A percentile compares a stretch with the other conserved stretches of the same genome.
Evolutionary conservation across 176 grass and related monocot species (phyloP).

Genomic region (Eragrostis nindensis): DNA sequence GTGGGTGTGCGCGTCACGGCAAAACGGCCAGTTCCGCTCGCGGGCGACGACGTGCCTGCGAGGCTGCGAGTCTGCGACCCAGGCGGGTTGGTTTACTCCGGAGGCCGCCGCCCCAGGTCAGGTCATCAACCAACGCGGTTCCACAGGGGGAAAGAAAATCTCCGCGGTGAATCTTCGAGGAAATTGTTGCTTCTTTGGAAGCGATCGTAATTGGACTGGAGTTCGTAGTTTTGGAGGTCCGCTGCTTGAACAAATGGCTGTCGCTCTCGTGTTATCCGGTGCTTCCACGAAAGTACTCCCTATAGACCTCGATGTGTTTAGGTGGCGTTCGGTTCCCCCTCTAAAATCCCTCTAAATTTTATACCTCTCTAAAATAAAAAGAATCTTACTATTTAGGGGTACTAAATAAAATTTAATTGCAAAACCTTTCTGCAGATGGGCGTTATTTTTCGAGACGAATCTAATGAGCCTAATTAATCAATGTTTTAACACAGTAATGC

Average conservation of each 20-base stretch:
- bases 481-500: no score
- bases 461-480: no score
- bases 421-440: no score
- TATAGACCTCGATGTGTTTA: not conserved
- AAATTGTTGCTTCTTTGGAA: not conserved
- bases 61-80: no score
- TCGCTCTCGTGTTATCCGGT: not conserved
- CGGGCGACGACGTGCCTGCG: conserved; percentile 14
- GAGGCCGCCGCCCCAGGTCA: no score
- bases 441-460: no score
- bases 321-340: no score
- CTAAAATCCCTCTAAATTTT: no score
- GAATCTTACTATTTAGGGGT: no score
- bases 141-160: not conserved
- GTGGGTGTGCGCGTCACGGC: not conserved
- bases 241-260: not conserved
- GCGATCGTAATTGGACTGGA: no score
- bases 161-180: conserved; percentile 6
- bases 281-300: not conserved
- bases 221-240: not conserved
- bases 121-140: not conserved
- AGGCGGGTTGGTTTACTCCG: not conserved
- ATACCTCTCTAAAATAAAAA: no score
- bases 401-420: no score
- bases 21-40: not conserved